Base-by-base conservation (phyloP, 495 filamentous ascomycete species). In the Aspergillus saccharolyticus region DNA sequence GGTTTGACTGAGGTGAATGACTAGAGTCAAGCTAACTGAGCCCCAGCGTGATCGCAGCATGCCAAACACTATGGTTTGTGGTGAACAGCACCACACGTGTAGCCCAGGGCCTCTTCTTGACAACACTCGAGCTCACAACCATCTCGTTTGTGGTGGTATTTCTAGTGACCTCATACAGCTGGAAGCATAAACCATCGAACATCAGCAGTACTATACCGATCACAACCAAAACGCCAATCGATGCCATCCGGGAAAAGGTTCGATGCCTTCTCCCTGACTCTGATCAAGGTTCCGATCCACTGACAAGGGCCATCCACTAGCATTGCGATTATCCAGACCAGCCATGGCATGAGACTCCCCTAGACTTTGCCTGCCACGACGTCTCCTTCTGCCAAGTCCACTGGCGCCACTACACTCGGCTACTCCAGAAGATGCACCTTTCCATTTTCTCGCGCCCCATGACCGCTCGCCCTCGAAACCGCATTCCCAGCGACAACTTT, bases 141-240 rank as follows among this genome's bases (percentile, higher is more conserved):
- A 57, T 76, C 14, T 73, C 66, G 1, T 77, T 77, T 50, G 70
- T 74, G 7, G 15, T 79, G 1, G 66, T 69, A 22, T 66, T 71
- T 9, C 54, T 79, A 0, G 19, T 72, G 0, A 77, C 74, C 7
- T 77, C 74, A 17, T 58, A 59, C 6, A 61, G 75, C 47, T 80
- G 77, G 78, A 67, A 66, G 58, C 17, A 69, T 21, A 79, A 80
- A 45, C 76, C 77, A 1, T 56, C 65, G 16, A 65, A 76, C 33
- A 53, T 76, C 8, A 46, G 60, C 16, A 55, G 65, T 44, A 63
- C 69, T 3, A 66, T 70, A 1, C 57, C 47, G 3, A 25, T 65
- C 20, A 2, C 15, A 28, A n/a, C 20, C 2, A 1, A 49, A 12
- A 25, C 21, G 7, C 46, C 10, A 6, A 49, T 49, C 2, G 46